Conservation (phyloP, 148 eudicot species). For the Persicaria tinctoria region DNA sequence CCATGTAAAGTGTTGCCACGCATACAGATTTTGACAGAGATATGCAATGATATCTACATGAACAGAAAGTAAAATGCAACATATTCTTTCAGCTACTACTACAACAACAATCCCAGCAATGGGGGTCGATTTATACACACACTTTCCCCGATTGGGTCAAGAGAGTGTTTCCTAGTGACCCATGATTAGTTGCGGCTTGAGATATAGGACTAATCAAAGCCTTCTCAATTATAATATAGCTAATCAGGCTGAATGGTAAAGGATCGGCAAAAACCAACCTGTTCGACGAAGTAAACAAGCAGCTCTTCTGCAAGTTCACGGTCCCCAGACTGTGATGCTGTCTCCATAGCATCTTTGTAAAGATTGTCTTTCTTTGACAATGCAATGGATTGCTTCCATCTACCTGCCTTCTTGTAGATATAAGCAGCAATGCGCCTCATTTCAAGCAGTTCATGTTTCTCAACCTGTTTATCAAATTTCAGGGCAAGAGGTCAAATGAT, state of each 20-base stretch:
- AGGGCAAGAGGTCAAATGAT: conserved; percentile 5
- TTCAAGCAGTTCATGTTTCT: conserved; percentile 93
- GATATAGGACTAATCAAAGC: neutral
- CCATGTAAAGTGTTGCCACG: neutral
- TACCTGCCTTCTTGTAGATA: conserved; percentile 92
- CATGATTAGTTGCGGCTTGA: neutral
- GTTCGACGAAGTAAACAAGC: conserved; percentile 88
- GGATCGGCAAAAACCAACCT: conserved; percentile 31
- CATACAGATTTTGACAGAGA: neutral
- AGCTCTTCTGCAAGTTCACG: conserved; percentile 97
- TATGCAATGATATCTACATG: neutral
- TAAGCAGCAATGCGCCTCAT: conserved; percentile 98
- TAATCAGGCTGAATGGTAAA: neutral
- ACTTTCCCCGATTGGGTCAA: too few species aligned
- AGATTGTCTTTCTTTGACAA: conserved; percentile 86
- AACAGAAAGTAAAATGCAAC: neutral
- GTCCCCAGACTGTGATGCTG: conserved; percentile 97
- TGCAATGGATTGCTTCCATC: conserved; percentile 97
- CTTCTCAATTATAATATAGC: neutral
- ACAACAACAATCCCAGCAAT: too few species aligned
- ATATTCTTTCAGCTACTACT: neutral
- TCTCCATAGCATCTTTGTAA: conserved; percentile 98
- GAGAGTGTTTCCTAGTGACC: neutral
- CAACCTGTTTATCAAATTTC: conserved; percentile 47
- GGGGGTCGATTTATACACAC: too few species aligned